Conservation (phyloP, 305 asterid genomes). For the Petunia hybrid region DNA sequence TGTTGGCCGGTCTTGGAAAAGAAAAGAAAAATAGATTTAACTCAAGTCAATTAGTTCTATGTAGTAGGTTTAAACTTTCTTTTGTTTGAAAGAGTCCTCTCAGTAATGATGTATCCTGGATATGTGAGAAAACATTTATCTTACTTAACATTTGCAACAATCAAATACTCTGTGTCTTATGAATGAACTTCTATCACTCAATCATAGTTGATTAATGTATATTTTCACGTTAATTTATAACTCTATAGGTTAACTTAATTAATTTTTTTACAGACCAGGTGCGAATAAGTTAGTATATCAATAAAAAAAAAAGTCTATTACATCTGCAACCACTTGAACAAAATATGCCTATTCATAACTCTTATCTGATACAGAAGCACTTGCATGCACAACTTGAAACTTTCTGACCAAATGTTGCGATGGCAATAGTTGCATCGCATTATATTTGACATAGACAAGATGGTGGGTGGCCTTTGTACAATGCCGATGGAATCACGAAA, state of each 20-base stretch:
- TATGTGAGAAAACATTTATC: no score
- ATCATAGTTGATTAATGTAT: neutral
- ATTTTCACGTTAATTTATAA: neutral
- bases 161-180: no score
- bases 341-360: conserved; percentile 14
- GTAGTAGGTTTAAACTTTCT: no score
- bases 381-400: conserved; percentile 8
- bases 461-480: neutral
- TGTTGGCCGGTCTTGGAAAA: no score
- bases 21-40: no score
- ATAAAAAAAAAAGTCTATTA: conserved; percentile 4
- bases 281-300: neutral
- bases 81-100: no score
- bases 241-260: no score
- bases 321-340: conserved; percentile 10
- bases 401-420: neutral
- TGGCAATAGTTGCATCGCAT: conserved; percentile 7
- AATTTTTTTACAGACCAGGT: no score
- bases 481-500: neutral
- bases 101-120: no score
- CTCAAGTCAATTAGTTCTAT: no score
- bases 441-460: neutral
- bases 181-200: no score
- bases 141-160: no score
- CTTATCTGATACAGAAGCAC: neutral